Evolutionary conservation across 306 rosid genomes (phyloP), one percentile per base, ranked within the genome.

Genomic region (Benincasa hispida): DNA sequence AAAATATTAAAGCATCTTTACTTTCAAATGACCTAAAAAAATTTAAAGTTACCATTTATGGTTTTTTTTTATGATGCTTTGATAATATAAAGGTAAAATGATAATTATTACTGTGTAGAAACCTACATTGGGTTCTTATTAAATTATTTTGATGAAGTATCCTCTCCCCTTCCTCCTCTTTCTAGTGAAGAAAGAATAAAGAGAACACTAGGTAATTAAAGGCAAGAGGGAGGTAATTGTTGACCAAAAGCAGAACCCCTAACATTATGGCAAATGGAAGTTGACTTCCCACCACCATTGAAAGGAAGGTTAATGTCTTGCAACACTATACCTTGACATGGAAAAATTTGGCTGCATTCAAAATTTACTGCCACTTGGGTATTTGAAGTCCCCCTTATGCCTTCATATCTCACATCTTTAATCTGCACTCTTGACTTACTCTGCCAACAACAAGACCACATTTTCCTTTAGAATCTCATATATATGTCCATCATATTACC

Each of bases 321-420:
- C 6, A 78, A 72, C 45, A 37, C 79, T 22, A 82, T 75, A 2
- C 28, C 8, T 54, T 65, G 10, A 35, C 86, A 78, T 11, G 86
- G 86, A 35, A 9, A 27, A 21, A 21, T 53, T 63, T 47, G 12
- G 77, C 84, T 82, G 57, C 88, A 82, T 0, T 60, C 39, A 10
- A 85, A 28, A 12, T 3, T 0, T n/a, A 82, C 81, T 5, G 81
- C 86, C 0, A 42, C 61, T 42, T 82, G n/a, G 41, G 81, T 21
- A n/a, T 42, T 80, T 17, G 84, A 85, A 47, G 19, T 77, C 0
- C 88, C 88, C 50, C 61, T 30, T n/a, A 85, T 82, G 62, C 78
- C 24, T 21, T 2, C 54, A 27, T 77, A 85, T 39, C 51, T 74
- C 1, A 82, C 84, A 41, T 80, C 79, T 1, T 1, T n/a, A 47